Evolutionary conservation across 805 yeast species (phyloP).

Genomic region (Priceomyces medius): DNA sequence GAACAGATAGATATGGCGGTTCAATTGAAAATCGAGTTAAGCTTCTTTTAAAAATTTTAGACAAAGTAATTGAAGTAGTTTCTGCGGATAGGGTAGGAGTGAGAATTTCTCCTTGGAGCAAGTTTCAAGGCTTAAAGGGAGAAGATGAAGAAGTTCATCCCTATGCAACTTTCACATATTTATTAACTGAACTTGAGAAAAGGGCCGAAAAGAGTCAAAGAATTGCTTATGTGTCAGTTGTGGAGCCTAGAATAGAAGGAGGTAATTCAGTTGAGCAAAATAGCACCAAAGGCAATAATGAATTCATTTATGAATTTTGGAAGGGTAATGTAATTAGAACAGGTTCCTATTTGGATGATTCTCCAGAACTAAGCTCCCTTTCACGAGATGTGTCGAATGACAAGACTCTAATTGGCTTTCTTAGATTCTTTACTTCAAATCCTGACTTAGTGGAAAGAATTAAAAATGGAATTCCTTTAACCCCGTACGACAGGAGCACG

Average conservation of each 20-base stretch:
- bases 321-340: constrained; percentile 8
- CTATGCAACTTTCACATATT: constrained; percentile 20
- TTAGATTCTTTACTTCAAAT: constrained; percentile 42
- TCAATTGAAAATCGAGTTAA: constrained; percentile 38
- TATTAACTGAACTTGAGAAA: constrained; percentile 30
- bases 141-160: constrained; percentile 30
- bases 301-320: constrained; percentile 30
- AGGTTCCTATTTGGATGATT: constrained; percentile 18
- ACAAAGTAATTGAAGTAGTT: constrained; percentile 32
- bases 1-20: constrained; percentile 37
- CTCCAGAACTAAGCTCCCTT: constrained; percentile 5
- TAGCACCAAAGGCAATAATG: constrained; percentile 18
- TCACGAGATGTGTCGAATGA: constrained; percentile 15
- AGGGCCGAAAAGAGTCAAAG: constrained; percentile 24
- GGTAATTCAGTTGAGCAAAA: constrained; percentile 21
- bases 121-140: constrained; percentile 28
- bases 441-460: constrained; percentile 44
- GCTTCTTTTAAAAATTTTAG: constrained; percentile 31
- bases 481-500: constrained; percentile 35
- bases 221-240: constrained; percentile 32
- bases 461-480: constrained; percentile 33
- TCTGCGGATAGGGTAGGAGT: constrained; percentile 35
- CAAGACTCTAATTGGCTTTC: constrained; percentile 44
- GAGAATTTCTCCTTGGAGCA: constrained; percentile 38
- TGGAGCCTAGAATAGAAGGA: constrained; percentile 31